Percentiles rank a stretch among this genome's conserved stretches.
Conservation (phyloP, 768 basidiomycete species). For the Auriculariales sp. region DNA sequence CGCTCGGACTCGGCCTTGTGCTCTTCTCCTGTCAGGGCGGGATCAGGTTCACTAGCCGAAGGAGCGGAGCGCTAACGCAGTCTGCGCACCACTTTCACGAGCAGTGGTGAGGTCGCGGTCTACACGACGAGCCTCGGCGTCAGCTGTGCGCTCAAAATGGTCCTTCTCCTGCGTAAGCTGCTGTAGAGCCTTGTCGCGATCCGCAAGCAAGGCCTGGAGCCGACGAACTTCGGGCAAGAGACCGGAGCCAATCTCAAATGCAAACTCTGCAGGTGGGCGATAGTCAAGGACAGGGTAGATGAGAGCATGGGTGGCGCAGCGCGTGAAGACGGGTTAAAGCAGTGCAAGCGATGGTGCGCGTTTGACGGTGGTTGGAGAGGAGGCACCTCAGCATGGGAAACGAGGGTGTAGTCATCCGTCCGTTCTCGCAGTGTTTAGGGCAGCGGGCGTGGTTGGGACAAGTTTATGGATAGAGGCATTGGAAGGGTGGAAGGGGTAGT, state of each 20-base stretch:
- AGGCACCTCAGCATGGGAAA: no score
- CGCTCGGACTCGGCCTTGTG: slow-evolving; percentile 80
- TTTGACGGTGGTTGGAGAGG: neutral
- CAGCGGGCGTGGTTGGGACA: no score
- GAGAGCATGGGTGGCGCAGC: neutral
- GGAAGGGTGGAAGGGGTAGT: no score
- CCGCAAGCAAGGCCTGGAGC: slow-evolving; percentile 77
- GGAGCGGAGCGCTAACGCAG: no score
- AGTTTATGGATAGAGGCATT: no score
- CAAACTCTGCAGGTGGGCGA: slow-evolving; percentile 58
- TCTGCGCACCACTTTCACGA: slow-evolving; percentile 59
- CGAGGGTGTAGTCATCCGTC: no score
- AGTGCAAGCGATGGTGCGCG: neutral
- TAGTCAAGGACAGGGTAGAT: slow-evolving; percentile 8
- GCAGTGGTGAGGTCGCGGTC: slow-evolving; percentile 56
- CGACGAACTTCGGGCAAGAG: slow-evolving; percentile 83
- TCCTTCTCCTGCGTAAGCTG: slow-evolving; percentile 89
- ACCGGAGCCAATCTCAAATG: slow-evolving; percentile 92
- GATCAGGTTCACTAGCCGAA: no score
- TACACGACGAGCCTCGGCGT: slow-evolving; percentile 72
- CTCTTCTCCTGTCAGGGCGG: no score
- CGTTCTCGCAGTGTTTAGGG: no score
- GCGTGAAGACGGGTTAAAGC: neutral
- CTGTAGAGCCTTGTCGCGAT: slow-evolving; percentile 85
- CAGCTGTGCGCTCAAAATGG: no score